Base-by-base conservation (phyloP, 768 basidiomycete species). In the Calocybe gangraenosa region DNA sequence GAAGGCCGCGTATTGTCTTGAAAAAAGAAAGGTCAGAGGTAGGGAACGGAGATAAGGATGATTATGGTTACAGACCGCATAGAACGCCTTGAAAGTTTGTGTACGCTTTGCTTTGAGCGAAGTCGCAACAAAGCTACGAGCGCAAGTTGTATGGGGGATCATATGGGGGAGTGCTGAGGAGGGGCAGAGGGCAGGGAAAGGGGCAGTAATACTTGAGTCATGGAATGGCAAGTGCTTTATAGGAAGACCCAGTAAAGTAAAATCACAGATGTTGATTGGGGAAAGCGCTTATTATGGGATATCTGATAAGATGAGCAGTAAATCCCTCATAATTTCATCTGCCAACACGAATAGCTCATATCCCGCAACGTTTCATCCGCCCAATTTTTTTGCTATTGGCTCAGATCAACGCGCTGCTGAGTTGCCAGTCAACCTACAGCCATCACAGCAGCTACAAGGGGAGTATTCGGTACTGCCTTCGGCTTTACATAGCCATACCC, bases 21-120 rank as follows among this genome's bases (percentile, higher is more conserved):
- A 40, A 49, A 48, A 39, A 28, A 14, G 15, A 42, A 10, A 47
- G 49, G 56, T 57, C 17, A 59, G 41, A 11, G 40, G 32, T 19
- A 48, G 30, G 40, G 41, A n/a, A 17, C 34, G 13, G 17, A 5
- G 34, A 35, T 35, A 18, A 35, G 7, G 34, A 35, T 18, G 17
- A 8, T 8, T 31, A 8, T 21, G 35, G 22, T 42, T 31, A 69
- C 76, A 28, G 47, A 84, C 81, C 10, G 82, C 76, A 55, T 79
- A 80, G 49, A 70, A 76, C 3, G 81, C 78, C 39, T 64, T 75
- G 58, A 68, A 71, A 1, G 73, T 63, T 23, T 68, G 68, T 17
- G 63, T 60, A 37, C 69, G 70, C 42, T 56, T 65, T 14, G 66
- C 47, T 33, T 60, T 58, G 51, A 68, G 54, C 40, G 68, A 59